phyloP scores from a whole-genome alignment of 495 filamentous ascomycete genomes.

The Parmelia sp. region DNA sequence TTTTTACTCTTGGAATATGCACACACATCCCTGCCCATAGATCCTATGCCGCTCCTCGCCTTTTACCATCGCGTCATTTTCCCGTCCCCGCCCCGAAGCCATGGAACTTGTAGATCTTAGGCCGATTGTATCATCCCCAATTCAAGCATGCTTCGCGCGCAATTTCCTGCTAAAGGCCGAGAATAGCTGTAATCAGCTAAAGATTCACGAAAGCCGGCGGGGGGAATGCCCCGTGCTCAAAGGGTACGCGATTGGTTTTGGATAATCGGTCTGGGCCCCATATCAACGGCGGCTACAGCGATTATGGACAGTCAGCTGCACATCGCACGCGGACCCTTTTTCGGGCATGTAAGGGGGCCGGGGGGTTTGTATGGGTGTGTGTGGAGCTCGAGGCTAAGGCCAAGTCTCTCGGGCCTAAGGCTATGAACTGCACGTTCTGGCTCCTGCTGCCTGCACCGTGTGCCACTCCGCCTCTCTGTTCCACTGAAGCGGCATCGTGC shows the following conservation, averaged over 20 bases:
- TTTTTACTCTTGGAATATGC: background rate
- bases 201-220: conserved; percentile 1
- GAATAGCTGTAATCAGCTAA: background rate
- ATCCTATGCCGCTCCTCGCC: conserved; percentile 18
- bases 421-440: conserved; percentile 20
- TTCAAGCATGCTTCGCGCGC: background rate
- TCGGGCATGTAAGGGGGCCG: conserved; percentile 5
- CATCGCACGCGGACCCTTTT: conserved; percentile 12
- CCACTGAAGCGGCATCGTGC: conserved; percentile 24
- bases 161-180: conserved; percentile 11
- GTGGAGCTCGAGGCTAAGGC: conserved; percentile 9
- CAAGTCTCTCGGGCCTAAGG: conserved; percentile 6
- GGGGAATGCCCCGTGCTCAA: conserved; percentile 1
- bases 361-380: background rate
- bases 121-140: background rate
- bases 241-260: conserved; percentile 8
- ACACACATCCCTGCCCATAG: conserved; percentile 2
- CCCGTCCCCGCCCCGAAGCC: conserved; percentile 17
- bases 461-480: conserved; percentile 20
- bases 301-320: conserved; percentile 24
- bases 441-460: conserved; percentile 15
- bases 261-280: background rate
- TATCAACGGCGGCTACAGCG: conserved; percentile 24
- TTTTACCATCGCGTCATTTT: conserved; percentile 19
- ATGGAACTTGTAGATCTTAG: conserved; percentile 16